Conservation (phyloP, 225 moss, liverwort and hornwort species). For the Sphagnum tenellum region DNA sequence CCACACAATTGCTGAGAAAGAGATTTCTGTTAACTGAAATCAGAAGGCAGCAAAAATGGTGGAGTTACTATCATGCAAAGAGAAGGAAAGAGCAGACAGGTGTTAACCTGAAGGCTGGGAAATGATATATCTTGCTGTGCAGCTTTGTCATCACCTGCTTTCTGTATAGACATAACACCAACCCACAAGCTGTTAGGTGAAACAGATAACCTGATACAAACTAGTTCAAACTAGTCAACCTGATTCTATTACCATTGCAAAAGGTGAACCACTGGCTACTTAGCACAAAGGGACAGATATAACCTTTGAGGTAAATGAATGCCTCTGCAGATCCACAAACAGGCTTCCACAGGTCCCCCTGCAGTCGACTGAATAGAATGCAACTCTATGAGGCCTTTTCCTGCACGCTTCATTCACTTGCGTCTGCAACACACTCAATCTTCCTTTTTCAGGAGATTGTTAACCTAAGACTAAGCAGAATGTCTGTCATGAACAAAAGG, state of each 20-base stretch:
- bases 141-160: slow-evolving; percentile 60
- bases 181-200: neutral
- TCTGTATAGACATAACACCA: slow-evolving; percentile 28
- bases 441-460: too few relatives aligned
- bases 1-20: neutral
- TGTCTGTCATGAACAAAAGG: too few relatives aligned
- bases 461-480: too few relatives aligned
- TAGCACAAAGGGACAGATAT: too few relatives aligned
- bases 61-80: too few relatives aligned
- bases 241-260: too few relatives aligned
- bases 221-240: too few relatives aligned
- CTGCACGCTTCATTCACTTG: slow-evolving; percentile 78
- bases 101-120: slow-evolving; percentile 64
- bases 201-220: too few relatives aligned
- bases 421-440: slow-evolving; percentile 41
- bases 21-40: neutral
- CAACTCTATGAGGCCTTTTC: slow-evolving; percentile 73
- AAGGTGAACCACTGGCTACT: too few relatives aligned
- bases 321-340: slow-evolving; percentile 81
- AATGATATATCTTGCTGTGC: slow-evolving; percentile 40
- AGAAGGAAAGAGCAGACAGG: too few relatives aligned
- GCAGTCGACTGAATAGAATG: slow-evolving; percentile 84
- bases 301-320: slow-evolving; percentile 76
- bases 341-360: slow-evolving; percentile 67
- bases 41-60: neutral